Evolutionary conservation across 441 rosid genomes (phyloP).

Genomic region (Euphorbia schlechtendalii): DNA sequence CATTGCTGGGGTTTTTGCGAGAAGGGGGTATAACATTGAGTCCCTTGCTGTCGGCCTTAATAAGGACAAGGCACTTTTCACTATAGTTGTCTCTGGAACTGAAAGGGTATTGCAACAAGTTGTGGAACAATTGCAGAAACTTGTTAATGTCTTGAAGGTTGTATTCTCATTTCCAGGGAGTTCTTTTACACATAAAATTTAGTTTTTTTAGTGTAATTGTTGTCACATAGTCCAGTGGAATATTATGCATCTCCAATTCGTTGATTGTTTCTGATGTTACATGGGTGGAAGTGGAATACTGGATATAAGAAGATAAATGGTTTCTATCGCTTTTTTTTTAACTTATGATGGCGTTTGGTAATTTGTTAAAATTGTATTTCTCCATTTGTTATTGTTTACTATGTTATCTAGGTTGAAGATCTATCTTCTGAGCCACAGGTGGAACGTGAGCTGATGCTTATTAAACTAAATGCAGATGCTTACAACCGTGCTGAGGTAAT

Average conservation of each 20-base stretch:
- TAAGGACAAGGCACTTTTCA: slow-evolving; percentile 77
- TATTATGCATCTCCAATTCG: no score
- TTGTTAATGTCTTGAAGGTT: slow-evolving; percentile 82
- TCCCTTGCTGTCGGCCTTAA: slow-evolving; percentile 87
- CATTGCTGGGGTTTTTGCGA: slow-evolving; percentile 84
- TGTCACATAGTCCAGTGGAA: no score
- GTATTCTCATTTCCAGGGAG: not conserved
- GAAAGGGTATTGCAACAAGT: slow-evolving; percentile 67
- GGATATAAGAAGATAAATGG: no score
- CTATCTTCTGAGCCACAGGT: slow-evolving; percentile 86
- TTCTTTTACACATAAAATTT: no score
- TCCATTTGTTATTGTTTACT: slow-evolving; percentile 4
- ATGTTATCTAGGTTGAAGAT: slow-evolving; percentile 63
- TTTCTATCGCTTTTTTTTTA: no score
- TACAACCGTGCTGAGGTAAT: slow-evolving; percentile 60
- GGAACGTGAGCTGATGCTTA: slow-evolving; percentile 88
- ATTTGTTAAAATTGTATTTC: no score
- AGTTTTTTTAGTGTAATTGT: no score
- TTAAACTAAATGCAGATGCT: slow-evolving; percentile 64
- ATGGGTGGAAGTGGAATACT: no score
- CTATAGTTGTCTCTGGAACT: slow-evolving; percentile 76
- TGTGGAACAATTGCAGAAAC: slow-evolving; percentile 77
- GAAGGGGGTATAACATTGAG: slow-evolving; percentile 86
- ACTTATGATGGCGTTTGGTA: no score
- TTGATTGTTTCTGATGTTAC: no score